A percentile compares a stretch with the other conserved stretches of the same genome.
Conservation (phyloP, 2,329 filamentous ascomycete genomes). For the Cladosporium sp. region DNA sequence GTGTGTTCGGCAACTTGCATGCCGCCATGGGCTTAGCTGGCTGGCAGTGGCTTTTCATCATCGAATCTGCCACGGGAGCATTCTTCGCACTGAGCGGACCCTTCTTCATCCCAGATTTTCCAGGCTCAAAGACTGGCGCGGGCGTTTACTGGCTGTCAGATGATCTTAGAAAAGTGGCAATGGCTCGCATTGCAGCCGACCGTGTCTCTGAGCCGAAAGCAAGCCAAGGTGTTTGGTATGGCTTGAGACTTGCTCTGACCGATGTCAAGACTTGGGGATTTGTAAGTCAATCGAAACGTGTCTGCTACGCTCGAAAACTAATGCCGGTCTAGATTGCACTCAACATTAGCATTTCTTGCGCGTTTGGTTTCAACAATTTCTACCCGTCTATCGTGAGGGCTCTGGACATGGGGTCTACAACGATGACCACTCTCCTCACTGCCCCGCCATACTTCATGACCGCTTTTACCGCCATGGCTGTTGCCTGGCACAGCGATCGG, state of each 20-base stretch:
- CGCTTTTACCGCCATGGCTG: slow-evolving; percentile 25
- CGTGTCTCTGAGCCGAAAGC: neutral
- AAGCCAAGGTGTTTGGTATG: neutral
- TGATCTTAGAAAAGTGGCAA: neutral
- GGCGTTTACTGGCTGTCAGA: neutral
- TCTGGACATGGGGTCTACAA: slow-evolving; percentile 31
- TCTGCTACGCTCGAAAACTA: neutral
- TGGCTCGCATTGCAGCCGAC: neutral
- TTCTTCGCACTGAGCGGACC: slow-evolving; percentile 24
- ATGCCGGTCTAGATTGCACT: neutral
- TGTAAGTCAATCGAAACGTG: neutral
- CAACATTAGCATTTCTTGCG: neutral
- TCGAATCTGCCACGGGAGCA: slow-evolving; percentile 16
- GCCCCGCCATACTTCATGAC: slow-evolving; percentile 24
- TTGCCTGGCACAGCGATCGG: slow-evolving; percentile 31
- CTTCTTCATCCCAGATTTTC: slow-evolving; percentile 48
- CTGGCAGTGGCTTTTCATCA: slow-evolving; percentile 6
- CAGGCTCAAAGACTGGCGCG: slow-evolving; percentile 36
- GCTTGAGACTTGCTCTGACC: neutral
- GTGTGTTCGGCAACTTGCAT: slow-evolving; percentile 15
- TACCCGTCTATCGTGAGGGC: slow-evolving; percentile 17
- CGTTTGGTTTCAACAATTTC: neutral
- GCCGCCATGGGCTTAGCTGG: slow-evolving; percentile 21
- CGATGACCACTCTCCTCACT: slow-evolving; percentile 30
- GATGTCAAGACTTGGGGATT: neutral